Conservation (phyloP, 2,329 filamentous ascomycete species). For the Boeremia exigua region DNA sequence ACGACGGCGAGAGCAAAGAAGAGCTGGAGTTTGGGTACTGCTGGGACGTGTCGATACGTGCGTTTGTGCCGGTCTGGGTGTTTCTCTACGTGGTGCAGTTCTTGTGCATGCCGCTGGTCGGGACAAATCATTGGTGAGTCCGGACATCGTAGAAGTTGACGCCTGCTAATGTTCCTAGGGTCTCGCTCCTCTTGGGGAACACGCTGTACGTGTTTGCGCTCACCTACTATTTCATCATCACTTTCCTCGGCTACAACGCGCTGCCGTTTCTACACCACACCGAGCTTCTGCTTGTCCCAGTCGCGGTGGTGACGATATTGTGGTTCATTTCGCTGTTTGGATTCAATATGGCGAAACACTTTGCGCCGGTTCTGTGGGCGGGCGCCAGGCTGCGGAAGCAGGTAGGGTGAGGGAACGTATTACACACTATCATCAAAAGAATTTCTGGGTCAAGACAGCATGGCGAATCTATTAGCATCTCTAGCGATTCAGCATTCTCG, state of each 20-base stretch:
- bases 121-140: slow-evolving; percentile 58
- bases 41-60: slow-evolving; percentile 72
- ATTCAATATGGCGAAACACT: slow-evolving; percentile 58
- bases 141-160: not conserved
- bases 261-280: slow-evolving; percentile 72
- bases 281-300: slow-evolving; percentile 67
- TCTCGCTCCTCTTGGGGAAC: slow-evolving; percentile 67
- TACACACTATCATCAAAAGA: not conserved
- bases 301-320: slow-evolving; percentile 64
- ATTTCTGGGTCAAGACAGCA: not conserved
- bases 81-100: slow-evolving; percentile 73
- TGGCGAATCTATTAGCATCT: too few relatives aligned
- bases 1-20: slow-evolving; percentile 57
- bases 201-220: slow-evolving; percentile 70
- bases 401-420: slow-evolving; percentile 23
- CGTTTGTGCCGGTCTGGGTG: slow-evolving; percentile 71
- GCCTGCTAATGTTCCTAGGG: slow-evolving; percentile 34
- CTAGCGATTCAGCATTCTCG: too few relatives aligned
- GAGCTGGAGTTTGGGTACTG: slow-evolving; percentile 74
- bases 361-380: slow-evolving; percentile 59
- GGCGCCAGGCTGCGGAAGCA: slow-evolving; percentile 54
- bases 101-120: slow-evolving; percentile 67
- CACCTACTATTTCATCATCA: slow-evolving; percentile 71
- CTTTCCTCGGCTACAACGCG: slow-evolving; percentile 72
- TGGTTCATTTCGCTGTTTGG: slow-evolving; percentile 63